Evolutionary conservation across 208 protist genomes (phyloP), one percentile per base, ranked within the genome.

Genomic region (Phytomonas sp.): DNA sequence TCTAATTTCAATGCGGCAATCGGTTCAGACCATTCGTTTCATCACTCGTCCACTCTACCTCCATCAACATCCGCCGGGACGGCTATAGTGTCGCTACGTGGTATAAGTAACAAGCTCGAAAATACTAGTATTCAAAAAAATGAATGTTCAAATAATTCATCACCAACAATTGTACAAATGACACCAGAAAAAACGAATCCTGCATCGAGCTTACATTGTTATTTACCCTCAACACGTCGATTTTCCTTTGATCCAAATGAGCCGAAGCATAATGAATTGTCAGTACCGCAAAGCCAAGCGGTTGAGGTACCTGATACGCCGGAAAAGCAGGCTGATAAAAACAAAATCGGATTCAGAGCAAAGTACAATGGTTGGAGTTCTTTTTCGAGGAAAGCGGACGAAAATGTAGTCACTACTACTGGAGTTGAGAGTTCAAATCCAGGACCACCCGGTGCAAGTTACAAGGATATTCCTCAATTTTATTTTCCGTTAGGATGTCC

Each of bases 401-500:
- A 70, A 43, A 17, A 26, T 53, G 33, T 65, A n/a, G 37, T 23
- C 8, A 65, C 8, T 7, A 32, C 30, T 20, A 30, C 62, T 0
- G 59, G 67, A 34, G 60, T 65, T n/a, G 70, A 65, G 40, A 56
- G 11, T 56, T 56, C 46, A 6, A 56, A 26, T 56, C 17, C 17
- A 56, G 20, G 20, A 56, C 2, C 46, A 56, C 20, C 46, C 6
- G 67, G 34, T 20, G 85, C 82, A 13, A 80, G 80, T 61, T 85
- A 85, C 69, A 77, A 86, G 6, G 81, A 89, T 30, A 95, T 97
- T 56, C 92, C 92, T 4, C 87, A 79, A 28, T 97, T 97, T 71
- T 97, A 94, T 78, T 94, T 87, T 62, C 85, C 89, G 0, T 62
- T 84, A 8, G 92, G 92, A 0, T 31, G 70, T 28, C 80, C 78